A percentile compares a stretch with the other conserved stretches of the same genome.
Evolutionary conservation across 2,329 filamentous ascomycete genomes (phyloP).

Genomic region (Aureobasidium sp.): DNA sequence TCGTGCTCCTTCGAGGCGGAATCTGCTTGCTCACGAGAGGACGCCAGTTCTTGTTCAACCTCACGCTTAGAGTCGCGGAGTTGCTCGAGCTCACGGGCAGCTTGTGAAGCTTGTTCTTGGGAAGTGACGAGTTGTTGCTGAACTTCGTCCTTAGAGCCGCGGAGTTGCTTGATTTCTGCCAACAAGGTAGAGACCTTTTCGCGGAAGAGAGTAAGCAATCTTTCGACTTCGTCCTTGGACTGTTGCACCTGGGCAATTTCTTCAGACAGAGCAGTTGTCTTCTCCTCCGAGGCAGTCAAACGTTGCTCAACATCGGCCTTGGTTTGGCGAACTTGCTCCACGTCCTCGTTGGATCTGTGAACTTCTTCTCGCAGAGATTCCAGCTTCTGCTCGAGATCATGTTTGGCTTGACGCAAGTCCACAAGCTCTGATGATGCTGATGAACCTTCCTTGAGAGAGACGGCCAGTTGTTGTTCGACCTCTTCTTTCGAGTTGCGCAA

Average conservation of each 20-base stretch:
- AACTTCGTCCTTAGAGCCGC: slow-evolving; percentile 9
- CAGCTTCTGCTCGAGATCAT: slow-evolving; percentile 7
- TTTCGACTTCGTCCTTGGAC: slow-evolving; percentile 6
- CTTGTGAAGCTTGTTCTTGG: neutral
- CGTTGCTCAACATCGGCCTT: slow-evolving; percentile 8
- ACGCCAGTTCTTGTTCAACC: neutral
- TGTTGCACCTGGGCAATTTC: neutral
- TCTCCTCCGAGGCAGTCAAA: neutral
- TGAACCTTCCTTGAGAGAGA: neutral
- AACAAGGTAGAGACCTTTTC: neutral
- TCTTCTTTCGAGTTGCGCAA: slow-evolving; percentile 4
- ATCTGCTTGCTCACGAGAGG: neutral
- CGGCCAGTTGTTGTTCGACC: neutral
- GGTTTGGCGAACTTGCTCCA: neutral
- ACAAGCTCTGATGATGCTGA: neutral
- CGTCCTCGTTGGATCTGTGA: neutral
- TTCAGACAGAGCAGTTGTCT: neutral
- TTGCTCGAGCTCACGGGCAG: slow-evolving; percentile 8
- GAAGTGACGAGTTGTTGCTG: slow-evolving; percentile 6
- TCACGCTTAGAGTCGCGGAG: slow-evolving; percentile 6
- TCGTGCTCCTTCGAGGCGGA: neutral
- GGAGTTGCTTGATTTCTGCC: slow-evolving; percentile 11
- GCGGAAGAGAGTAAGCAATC: neutral
- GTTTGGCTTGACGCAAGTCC: neutral
- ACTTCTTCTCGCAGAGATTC: neutral